These are phyloP conservation scores for Atkinsonella hypoxylon DNA, from an alignment of 2,329 filamentous ascomycete species.

Conservation along the genomic window DNA sequence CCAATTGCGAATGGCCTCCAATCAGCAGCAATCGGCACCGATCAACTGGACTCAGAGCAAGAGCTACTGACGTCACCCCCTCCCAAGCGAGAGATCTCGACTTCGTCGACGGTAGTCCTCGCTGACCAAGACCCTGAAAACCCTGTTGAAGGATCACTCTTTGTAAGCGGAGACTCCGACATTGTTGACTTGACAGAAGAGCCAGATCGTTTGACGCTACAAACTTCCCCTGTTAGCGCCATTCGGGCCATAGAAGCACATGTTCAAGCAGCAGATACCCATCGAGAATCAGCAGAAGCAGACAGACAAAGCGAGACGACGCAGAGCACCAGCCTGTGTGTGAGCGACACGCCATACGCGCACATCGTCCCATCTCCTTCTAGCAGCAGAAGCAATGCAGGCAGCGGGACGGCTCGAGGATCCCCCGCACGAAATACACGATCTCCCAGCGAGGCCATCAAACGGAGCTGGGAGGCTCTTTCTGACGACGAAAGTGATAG, in stretches of 20 bases:
- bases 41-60: neutral
- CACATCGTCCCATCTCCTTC: neutral
- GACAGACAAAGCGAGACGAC: neutral
- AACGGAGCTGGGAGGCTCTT: neutral
- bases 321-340: neutral
- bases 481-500: neutral
- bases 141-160: neutral
- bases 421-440: neutral
- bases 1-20: neutral
- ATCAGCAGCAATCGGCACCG: neutral
- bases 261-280: neutral
- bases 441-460: neutral
- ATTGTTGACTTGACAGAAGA: neutral
- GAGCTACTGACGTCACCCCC: neutral
- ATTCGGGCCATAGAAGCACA: neutral
- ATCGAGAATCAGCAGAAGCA: neutral
- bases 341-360: neutral
- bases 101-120: neutral
- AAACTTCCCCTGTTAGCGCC: neutral
- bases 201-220: neutral
- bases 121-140: neutral
- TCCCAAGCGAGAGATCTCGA: neutral
- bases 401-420: neutral
- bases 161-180: neutral
- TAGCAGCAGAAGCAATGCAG: neutral